Evolutionary conservation across 176 grass and related monocot species (phyloP).

Genomic region (Paspalum notatum): DNA sequence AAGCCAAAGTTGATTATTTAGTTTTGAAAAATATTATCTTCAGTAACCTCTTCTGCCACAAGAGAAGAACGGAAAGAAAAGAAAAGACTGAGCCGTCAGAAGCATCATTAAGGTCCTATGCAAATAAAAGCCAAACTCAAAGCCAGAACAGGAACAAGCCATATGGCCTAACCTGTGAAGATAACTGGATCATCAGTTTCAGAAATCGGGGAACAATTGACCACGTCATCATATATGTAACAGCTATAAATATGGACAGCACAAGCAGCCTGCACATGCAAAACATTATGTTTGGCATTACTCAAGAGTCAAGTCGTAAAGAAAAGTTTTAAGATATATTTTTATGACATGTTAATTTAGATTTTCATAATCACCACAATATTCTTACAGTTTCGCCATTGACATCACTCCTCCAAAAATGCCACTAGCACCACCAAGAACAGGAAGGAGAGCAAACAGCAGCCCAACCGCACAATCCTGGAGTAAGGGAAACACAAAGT

Average conservation of each 20-base stretch:
- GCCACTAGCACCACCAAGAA: conserved; percentile 83
- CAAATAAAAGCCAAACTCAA: conserved; percentile 22
- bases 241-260: conserved; percentile 78
- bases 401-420: conserved; percentile 94
- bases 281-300: conserved; percentile 43
- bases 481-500: conserved; percentile 31
- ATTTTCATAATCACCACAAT: conserved; percentile 27
- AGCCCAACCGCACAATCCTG: conserved; percentile 99
- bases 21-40: background rate
- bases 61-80: background rate
- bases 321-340: conserved; percentile 9
- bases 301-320: conserved; percentile 5
- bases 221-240: conserved; percentile 90
- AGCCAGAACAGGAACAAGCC: conserved; percentile 24
- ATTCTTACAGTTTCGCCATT: conserved; percentile 84
- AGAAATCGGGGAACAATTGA: conserved; percentile 95
- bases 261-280: conserved; percentile 80
- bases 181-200: conserved; percentile 96
- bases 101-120: conserved; percentile 26
- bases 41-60: background rate
- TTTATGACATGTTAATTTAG: conserved; percentile 17
- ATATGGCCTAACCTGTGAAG: conserved; percentile 84
- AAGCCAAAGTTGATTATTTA: background rate
- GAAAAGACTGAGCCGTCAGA: background rate
- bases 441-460: conserved; percentile 95